Evolutionary conservation across 2,329 filamentous ascomycete genomes (phyloP).

Genomic region (Didymellaceae sp.): DNA sequence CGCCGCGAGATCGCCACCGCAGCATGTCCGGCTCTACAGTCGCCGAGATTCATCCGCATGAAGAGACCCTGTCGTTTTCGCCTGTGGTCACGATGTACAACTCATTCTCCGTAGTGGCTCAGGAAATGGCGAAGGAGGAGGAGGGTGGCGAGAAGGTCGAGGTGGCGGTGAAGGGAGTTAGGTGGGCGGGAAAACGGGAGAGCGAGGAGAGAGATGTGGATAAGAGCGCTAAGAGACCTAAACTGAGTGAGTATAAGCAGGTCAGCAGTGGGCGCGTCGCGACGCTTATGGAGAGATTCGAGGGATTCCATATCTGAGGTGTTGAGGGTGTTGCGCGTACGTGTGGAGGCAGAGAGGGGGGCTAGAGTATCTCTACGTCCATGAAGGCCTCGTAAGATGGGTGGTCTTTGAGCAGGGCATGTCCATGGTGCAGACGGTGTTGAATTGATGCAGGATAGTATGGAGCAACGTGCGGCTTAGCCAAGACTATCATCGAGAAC

Average conservation of each 20-base stretch:
- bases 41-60: neutral
- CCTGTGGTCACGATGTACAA: neutral
- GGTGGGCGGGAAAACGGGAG: slow-evolving; percentile 2
- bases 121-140: no score
- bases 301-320: slow-evolving; percentile 8
- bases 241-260: slow-evolving; percentile 2
- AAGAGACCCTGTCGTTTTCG: neutral
- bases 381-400: no score
- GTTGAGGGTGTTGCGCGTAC: no score
- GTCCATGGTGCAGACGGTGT: no score
- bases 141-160: no score
- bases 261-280: slow-evolving; percentile 11
- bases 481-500: no score
- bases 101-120: neutral
- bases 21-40: slow-evolving; percentile 12
- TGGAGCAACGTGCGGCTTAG: no score
- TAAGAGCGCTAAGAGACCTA: neutral
- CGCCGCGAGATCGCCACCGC: neutral
- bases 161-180: neutral
- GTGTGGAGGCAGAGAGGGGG: no score
- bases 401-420: no score
- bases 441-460: no score
- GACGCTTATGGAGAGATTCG: slow-evolving; percentile 12
- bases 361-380: no score
- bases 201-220: neutral